These are phyloP conservation scores for Rhodotorula glutinis DNA, from an alignment of 1,284 basidiomycete species.

Conservation along the genomic window DNA sequence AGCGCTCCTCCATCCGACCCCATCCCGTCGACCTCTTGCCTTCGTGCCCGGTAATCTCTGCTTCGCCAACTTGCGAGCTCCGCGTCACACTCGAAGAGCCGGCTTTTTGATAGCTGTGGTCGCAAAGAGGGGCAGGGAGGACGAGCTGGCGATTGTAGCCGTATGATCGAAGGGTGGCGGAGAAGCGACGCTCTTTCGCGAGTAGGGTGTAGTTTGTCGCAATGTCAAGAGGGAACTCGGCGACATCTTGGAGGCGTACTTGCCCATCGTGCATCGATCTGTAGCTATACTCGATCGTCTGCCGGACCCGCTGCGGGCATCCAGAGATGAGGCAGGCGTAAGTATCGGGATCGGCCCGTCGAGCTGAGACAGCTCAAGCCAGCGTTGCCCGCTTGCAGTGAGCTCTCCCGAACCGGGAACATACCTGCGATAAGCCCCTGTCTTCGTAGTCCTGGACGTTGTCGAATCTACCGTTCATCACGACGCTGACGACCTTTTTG, in stretches of 20 bases:
- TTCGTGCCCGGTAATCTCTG: not conserved
- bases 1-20: slow-evolving; percentile 6
- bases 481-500: slow-evolving; percentile 14
- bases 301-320: slow-evolving; percentile 2
- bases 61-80: not conserved
- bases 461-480: slow-evolving; percentile 1
- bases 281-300: not conserved
- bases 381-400: no score
- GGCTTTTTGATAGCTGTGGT: not conserved
- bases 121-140: not conserved
- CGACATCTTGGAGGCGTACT: not conserved
- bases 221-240: slow-evolving; percentile 9
- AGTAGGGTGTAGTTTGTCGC: slow-evolving; percentile 4
- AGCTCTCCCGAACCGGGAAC: not conserved
- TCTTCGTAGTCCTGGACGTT: slow-evolving; percentile 24
- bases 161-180: slow-evolving; percentile 3
- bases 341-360: no score
- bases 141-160: slow-evolving; percentile 3
- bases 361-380: no score
- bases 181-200: not conserved
- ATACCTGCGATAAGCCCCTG: slow-evolving; percentile 27
- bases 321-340: no score
- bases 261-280: not conserved
- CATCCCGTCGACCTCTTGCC: not conserved
- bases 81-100: not conserved